Conservation (phyloP, 148 eudicot genomes). For the Diospyros lotus region DNA sequence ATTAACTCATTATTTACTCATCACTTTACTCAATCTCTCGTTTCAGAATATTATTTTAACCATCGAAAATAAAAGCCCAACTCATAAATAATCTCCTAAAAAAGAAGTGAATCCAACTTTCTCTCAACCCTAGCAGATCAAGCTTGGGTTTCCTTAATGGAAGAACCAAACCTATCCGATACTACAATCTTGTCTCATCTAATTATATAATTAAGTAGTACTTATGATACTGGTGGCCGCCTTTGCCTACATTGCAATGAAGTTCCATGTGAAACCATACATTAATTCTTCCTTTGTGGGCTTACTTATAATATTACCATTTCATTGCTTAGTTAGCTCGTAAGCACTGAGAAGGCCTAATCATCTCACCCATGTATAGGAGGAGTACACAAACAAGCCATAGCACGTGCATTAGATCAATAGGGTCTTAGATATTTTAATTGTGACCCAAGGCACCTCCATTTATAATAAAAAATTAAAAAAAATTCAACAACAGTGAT, state of each 20-base stretch:
- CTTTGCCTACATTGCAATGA: too few relatives aligned
- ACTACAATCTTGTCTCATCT: not conserved
- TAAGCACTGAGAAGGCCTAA: slow-evolving; percentile 28
- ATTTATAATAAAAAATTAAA: too few relatives aligned
- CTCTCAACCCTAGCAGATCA: too few relatives aligned
- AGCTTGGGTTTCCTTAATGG: too few relatives aligned
- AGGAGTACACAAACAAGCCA: slow-evolving; percentile 9
- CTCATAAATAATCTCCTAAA: too few relatives aligned
- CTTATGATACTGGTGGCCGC: too few relatives aligned
- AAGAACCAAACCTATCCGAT: not conserved
- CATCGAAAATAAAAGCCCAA: too few relatives aligned
- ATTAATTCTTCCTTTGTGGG: not conserved
- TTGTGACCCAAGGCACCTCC: slow-evolving; percentile 28
- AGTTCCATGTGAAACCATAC: slow-evolving; percentile 1
- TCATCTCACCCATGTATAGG: slow-evolving; percentile 26
- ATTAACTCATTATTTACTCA: too few relatives aligned
- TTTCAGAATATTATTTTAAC: too few relatives aligned
- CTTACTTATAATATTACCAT: not conserved
- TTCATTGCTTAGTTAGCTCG: slow-evolving; percentile 39
- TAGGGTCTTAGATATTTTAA: slow-evolving; percentile 8
- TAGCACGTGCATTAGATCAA: slow-evolving; percentile 19
- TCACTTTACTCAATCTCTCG: too few relatives aligned
- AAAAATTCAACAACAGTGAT: too few relatives aligned
- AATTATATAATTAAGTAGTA: not conserved
- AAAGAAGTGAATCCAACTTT: too few relatives aligned